Evolutionary conservation across 306 rosid species (phyloP).

Genomic region (Rosa rugosa): DNA sequence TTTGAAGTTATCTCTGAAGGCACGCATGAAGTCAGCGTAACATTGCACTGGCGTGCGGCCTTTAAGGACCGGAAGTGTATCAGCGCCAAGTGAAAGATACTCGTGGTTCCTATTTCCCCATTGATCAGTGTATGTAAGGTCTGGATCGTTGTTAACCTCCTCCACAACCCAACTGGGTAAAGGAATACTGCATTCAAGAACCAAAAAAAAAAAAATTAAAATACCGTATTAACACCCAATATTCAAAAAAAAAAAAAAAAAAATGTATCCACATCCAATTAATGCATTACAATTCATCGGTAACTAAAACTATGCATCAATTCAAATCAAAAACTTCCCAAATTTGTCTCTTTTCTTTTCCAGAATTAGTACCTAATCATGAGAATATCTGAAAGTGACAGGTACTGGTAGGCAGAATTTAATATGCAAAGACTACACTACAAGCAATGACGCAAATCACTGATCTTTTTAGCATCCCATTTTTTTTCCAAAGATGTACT

Average conservation of each 20-base stretch:
- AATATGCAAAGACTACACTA: neutral
- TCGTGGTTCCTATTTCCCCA: conserved; percentile 93
- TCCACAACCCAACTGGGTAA: conserved; percentile 89
- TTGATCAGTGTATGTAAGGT: conserved; percentile 93
- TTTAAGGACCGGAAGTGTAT: conserved; percentile 82
- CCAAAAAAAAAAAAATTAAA: neutral
- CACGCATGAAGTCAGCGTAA: conserved; percentile 87
- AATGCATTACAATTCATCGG: neutral
- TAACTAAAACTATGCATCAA: neutral
- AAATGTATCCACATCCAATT: neutral
- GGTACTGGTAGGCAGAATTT: neutral
- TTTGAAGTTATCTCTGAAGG: conserved; percentile 78
- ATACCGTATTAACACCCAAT: neutral
- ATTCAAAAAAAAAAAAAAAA: neutral
- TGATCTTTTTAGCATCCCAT: no score
- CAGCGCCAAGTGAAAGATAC: conserved; percentile 83
- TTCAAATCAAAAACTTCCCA: neutral
- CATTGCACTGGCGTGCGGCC: conserved; percentile 93
- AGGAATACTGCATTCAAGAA: conserved; percentile 68
- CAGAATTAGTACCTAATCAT: neutral
- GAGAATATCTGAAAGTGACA: neutral
- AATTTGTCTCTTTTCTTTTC: neutral
- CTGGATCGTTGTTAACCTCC: conserved; percentile 69
- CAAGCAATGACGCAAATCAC: neutral
- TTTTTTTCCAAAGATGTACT: no score